These are phyloP conservation scores for Amoebophrya sp. DNA, from an alignment of 169 alveolate genomes.

Conservation along the genomic window DNA sequence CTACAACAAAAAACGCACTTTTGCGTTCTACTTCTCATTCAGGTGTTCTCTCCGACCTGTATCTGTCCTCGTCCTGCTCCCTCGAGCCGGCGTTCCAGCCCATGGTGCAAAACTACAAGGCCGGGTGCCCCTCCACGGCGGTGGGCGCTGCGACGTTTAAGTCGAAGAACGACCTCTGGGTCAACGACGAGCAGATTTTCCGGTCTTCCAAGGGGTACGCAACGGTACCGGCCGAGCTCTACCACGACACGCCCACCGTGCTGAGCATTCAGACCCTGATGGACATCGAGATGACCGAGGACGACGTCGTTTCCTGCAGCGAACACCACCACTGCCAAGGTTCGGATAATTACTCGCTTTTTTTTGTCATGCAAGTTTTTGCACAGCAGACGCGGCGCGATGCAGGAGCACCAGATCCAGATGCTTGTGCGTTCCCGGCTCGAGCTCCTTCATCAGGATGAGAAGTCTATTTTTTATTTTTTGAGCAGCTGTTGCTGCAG, in stretches of 20 bases:
- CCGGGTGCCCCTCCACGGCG: background rate
- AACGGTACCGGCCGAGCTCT: background rate
- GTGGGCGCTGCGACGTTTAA: background rate
- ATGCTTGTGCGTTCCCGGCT: too few relatives aligned
- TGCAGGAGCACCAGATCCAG: too few relatives aligned
- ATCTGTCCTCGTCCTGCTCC: background rate
- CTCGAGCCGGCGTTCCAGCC: background rate
- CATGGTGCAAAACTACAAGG: background rate
- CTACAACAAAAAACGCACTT: too few relatives aligned
- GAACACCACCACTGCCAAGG: background rate
- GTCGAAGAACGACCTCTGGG: background rate
- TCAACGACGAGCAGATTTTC: background rate
- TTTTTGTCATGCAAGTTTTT: too few relatives aligned
- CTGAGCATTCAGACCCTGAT: background rate
- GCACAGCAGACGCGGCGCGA: too few relatives aligned
- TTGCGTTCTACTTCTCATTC: too few relatives aligned
- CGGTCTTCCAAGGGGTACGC: background rate
- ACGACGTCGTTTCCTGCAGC: background rate
- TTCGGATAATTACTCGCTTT: too few relatives aligned
- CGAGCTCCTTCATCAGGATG: too few relatives aligned
- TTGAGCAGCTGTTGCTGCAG: too few relatives aligned
- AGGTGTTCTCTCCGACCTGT: background rate
- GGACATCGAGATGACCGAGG: background rate
- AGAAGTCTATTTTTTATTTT: too few relatives aligned
- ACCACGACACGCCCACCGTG: slow-evolving; percentile 1